phyloP scores from a whole-genome alignment of 768 basidiomycete species.

The Terana coerulea region DNA sequence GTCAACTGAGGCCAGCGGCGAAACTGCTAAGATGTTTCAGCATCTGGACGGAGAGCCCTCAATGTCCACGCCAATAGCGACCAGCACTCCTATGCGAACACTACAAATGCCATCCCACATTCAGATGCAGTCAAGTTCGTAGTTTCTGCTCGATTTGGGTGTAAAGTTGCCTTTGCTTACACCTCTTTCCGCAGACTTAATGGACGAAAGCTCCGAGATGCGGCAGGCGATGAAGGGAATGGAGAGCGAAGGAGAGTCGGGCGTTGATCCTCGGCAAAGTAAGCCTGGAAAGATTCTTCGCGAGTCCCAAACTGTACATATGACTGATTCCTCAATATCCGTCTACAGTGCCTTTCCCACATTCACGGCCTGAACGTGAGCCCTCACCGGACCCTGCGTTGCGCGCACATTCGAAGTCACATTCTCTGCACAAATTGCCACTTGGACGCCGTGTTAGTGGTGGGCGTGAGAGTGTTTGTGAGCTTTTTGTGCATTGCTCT shows the following conservation, averaged over 20 bases:
- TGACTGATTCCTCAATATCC: no score
- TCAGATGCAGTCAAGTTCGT: constrained; percentile 54
- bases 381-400: neutral
- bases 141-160: neutral
- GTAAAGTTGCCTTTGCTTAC: constrained; percentile 3
- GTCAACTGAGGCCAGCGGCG: constrained; percentile 29
- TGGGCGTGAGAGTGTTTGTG: constrained; percentile 18
- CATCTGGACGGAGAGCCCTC: constrained; percentile 33
- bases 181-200: constrained; percentile 43
- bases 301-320: no score
- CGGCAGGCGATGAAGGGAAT: constrained; percentile 54
- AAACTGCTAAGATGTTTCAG: constrained; percentile 35
- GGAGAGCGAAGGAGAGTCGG: constrained; percentile 43
- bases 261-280: constrained; percentile 2
- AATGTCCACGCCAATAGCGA: constrained; percentile 44
- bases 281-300: no score
- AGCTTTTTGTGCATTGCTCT: neutral
- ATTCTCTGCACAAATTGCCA: constrained; percentile 20
- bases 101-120: constrained; percentile 52
- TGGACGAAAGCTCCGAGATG: constrained; percentile 74
- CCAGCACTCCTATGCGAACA: constrained; percentile 50
- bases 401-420: constrained; percentile 21
- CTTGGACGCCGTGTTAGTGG: constrained; percentile 18
- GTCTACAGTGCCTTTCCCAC: constrained; percentile 4
- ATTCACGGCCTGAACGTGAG: neutral